Percentiles rank a stretch among this genome's conserved stretches.
Evolutionary conservation across 116 monocot genomes (phyloP).

Genomic region (Posidonia oceanica): DNA sequence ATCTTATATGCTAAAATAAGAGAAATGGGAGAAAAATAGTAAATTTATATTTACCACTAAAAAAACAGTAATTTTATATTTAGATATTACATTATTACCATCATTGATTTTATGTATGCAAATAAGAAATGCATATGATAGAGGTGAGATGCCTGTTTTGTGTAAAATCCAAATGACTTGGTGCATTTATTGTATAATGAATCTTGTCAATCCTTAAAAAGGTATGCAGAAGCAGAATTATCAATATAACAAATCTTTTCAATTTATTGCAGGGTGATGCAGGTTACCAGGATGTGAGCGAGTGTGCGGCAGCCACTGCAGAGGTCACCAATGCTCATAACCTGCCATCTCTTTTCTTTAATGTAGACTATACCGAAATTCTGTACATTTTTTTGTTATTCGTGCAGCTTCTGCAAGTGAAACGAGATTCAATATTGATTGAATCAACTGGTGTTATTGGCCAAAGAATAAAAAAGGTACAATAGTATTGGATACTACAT

Average conservation of each 20-base stretch:
- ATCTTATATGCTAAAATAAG: no score
- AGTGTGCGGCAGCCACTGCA: slow-evolving; percentile 77
- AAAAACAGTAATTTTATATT: no score
- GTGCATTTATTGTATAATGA: background rate
- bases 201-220: background rate
- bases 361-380: background rate
- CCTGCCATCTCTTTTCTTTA: background rate
- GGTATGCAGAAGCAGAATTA: no score
- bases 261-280: slow-evolving; percentile 59
- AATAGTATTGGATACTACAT: background rate
- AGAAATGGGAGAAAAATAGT: no score
- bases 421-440: slow-evolving; percentile 52
- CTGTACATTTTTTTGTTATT: slow-evolving; percentile 2
- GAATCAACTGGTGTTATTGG: slow-evolving; percentile 98
- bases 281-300: slow-evolving; percentile 78
- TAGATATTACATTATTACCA: no score
- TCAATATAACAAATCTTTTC: background rate
- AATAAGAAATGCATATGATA: background rate
- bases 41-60: no score
- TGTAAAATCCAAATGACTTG: background rate
- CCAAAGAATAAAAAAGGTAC: slow-evolving; percentile 92
- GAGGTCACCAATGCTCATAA: slow-evolving; percentile 31
- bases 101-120: no score
- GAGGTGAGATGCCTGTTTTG: background rate
- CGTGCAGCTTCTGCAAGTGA: slow-evolving; percentile 69